phyloP scores from a whole-genome alignment of 441 rosid genomes.

The Geranium incanum region DNA sequence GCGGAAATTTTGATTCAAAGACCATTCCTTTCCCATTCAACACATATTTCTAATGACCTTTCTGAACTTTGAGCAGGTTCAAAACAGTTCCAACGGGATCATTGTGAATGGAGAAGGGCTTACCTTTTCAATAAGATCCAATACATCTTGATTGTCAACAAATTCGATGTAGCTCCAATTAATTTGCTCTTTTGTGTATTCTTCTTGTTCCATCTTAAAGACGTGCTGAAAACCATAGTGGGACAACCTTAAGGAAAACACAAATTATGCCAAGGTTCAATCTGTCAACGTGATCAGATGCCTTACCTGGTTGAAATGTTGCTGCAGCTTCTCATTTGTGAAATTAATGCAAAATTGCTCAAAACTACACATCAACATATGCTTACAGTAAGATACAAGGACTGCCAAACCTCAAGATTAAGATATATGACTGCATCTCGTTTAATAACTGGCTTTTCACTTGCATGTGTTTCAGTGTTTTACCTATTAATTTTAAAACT shows the following conservation, averaged over 20 bases:
- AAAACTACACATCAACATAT: conserved; percentile 46
- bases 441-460: not conserved
- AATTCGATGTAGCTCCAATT: conserved; percentile 98
- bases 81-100: not conserved
- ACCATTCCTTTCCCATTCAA: not conserved
- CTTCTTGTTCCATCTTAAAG: conserved; percentile 95
- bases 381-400: conserved; percentile 11
- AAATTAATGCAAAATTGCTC: conserved; percentile 57
- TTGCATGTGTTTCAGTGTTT: not conserved
- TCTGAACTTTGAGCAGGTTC: not conserved
- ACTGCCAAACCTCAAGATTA: no score
- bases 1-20: not conserved
- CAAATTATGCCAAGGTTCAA: conserved; percentile 10
- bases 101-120: conserved; percentile 2
- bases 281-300: conserved; percentile 4
- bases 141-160: conserved; percentile 92
- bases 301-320: conserved; percentile 89
- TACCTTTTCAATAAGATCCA: conserved; percentile 94
- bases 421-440: not conserved
- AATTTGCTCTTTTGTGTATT: conserved; percentile 29
- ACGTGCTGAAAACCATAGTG: conserved; percentile 58
- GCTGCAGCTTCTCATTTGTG: conserved; percentile 75
- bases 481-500: conserved; percentile 92
- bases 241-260: conserved; percentile 18
- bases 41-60: not conserved